These are phyloP conservation scores for Nicotiana attenuata DNA, from an alignment of 257 asterid species.

Conservation along the genomic window DNA sequence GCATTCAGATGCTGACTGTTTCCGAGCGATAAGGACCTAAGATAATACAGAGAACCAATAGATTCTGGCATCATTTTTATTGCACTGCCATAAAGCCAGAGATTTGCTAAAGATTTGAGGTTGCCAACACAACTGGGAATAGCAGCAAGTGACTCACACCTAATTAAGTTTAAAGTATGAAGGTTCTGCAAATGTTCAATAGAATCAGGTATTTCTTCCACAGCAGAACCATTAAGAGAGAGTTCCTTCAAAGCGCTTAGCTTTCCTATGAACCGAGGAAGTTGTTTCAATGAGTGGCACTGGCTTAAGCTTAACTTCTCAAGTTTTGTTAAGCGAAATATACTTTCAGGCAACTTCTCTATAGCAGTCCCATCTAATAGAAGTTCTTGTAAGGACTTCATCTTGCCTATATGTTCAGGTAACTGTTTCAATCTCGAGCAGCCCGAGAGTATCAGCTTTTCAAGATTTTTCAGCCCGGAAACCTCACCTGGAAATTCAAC, in stretches of 20 bases:
- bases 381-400: constrained; percentile 24
- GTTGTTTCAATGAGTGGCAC: constrained; percentile 19
- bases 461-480: constrained; percentile 34
- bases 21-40: constrained; percentile 19
- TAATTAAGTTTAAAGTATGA: constrained; percentile 13
- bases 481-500: constrained; percentile 31
- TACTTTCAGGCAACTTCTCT: constrained; percentile 14
- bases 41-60: constrained; percentile 23
- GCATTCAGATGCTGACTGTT: constrained; percentile 2
- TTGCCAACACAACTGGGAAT: constrained; percentile 20
- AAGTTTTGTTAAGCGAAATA: constrained; percentile 20
- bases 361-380: constrained; percentile 21
- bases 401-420: constrained; percentile 18
- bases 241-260: constrained; percentile 23
- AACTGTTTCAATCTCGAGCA: constrained; percentile 20
- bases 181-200: constrained; percentile 21
- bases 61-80: constrained; percentile 20
- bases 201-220: constrained; percentile 24
- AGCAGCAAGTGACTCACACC: constrained; percentile 22
- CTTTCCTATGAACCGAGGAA: constrained; percentile 23
- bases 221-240: constrained; percentile 16
- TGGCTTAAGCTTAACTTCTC: constrained; percentile 11
- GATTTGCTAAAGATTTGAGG: constrained; percentile 21
- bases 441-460: constrained; percentile 29
- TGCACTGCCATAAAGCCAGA: constrained; percentile 18